Evolutionary conservation across 352 stramenopile genomes (phyloP), one percentile per base, ranked within the genome.

Genomic region (Globisporangium nodosum): DNA sequence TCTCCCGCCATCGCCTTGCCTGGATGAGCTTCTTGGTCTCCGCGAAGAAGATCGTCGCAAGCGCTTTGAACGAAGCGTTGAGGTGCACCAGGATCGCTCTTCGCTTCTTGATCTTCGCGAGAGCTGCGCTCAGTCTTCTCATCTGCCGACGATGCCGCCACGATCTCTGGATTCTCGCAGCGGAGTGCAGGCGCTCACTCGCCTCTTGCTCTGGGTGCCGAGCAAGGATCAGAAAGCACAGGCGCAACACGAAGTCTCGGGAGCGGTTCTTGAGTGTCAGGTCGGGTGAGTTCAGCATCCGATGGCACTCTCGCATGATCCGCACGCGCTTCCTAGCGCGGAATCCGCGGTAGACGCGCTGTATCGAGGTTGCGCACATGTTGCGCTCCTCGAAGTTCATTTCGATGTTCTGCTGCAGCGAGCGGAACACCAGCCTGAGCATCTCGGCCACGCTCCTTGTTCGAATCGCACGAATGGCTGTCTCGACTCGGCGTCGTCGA

Each of bases 201-300:
- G 71, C 66, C 33, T 70, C 71, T 48, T 76, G 61, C 27, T 71
- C 63, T 31, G 69, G 69, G 0, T 77, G 57, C 7, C 58, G 59
- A 30, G 66, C 75, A 16, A 90, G 52, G 0, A 80, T 58, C 8
- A 88, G 50, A 63, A 88, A 77, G 54, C 74, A 87, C 20, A 86
- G 68, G 11, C 72, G 81, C 18, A 83, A 31, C 16, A 85, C 69
- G 31, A 83, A 79, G 6, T 60, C 50, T 21, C 52, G 57, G 3
- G 77, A 54, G n/a, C 79, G 69, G 0, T 52, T 61, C 48, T 73
- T 77, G n/a, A 80, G 49, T 1, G 65, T 69, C 46, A 84, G 56
- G 4, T 54, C 58, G 31, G 61, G 54, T 9, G 68, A 61, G 30
- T 63, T 50, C 5, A 86, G 49, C 31, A 90, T 68, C 37, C 58